Evolutionary conservation across 306 rosid species (phyloP).

Genomic region (Pterocarpus santalinus): DNA sequence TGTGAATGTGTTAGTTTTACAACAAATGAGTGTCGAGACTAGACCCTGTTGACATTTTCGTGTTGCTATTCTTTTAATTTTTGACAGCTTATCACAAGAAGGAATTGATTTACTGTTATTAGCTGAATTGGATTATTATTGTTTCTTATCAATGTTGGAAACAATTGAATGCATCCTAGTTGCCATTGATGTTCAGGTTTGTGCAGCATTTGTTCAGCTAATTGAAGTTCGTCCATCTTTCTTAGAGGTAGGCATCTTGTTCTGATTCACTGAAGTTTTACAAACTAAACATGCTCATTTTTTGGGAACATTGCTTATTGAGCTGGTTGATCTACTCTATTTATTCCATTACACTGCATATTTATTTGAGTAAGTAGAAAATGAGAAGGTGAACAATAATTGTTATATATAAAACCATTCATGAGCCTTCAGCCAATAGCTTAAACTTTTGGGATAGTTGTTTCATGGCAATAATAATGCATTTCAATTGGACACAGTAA

Average conservation of each 20-base stretch:
- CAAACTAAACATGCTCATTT: constrained; percentile 14
- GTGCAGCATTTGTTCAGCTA: constrained; percentile 96
- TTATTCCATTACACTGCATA: constrained; percentile 24
- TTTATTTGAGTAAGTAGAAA: constrained; percentile 28
- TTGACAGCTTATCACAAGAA: neutral
- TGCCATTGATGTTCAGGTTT: constrained; percentile 73
- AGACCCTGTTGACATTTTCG: constrained; percentile 18
- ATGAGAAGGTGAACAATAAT: constrained; percentile 2
- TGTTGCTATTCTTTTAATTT: constrained; percentile 12
- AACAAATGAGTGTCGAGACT: constrained; percentile 6
- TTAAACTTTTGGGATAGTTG: neutral
- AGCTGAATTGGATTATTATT: constrained; percentile 10
- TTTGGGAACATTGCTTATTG: constrained; percentile 29
- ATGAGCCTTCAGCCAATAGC: neutral
- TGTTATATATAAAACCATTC: neutral
- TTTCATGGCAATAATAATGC: constrained; percentile 10
- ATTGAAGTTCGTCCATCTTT: constrained; percentile 91
- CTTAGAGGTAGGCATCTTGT: constrained; percentile 79
- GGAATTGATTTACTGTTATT: constrained; percentile 6
- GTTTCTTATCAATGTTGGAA: constrained; percentile 43
- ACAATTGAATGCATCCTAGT: constrained; percentile 44
- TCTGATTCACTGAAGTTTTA: constrained; percentile 30
- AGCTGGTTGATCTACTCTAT: constrained; percentile 22
- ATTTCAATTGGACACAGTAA: constrained; percentile 7
- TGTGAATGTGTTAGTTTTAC: constrained; percentile 9